phyloP scores from a whole-genome alignment of 2,329 filamentous ascomycete genomes.

The Nemania abortiva region DNA sequence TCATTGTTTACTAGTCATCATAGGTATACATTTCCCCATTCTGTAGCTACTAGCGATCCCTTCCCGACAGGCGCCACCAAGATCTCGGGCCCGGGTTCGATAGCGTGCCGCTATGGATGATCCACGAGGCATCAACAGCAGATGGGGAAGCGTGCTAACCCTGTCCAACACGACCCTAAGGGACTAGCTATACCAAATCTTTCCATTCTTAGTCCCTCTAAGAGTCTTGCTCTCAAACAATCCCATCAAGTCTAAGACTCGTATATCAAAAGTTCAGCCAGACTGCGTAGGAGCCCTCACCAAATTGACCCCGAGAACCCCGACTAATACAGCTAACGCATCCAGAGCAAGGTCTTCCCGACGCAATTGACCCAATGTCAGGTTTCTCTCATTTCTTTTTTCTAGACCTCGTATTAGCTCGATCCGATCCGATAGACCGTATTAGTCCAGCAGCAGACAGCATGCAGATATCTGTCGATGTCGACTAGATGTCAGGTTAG shows the following conservation, averaged over 20 bases:
- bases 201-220: constrained; percentile 1
- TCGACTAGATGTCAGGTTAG: constrained; percentile 14
- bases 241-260: background rate
- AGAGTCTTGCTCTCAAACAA: background rate
- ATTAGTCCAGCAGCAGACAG: constrained; percentile 15
- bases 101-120: constrained; percentile 10
- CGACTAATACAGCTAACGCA: background rate
- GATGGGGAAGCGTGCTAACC: constrained; percentile 11
- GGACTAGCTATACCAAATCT: constrained; percentile 3
- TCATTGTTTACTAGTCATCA: constrained; percentile 17
- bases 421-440: constrained; percentile 32
- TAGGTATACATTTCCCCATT: constrained; percentile 11
- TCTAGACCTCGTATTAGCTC: constrained; percentile 6
- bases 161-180: background rate
- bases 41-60: background rate
- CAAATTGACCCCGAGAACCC: background rate
- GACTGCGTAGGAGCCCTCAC: background rate
- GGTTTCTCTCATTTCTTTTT: background rate
- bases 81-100: constrained; percentile 2
- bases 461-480: constrained; percentile 14
- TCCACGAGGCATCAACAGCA: constrained; percentile 8
- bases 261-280: background rate
- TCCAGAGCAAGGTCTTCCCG: constrained; percentile 1
- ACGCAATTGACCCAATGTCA: background rate
- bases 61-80: constrained; percentile 19